Evolutionary conservation across 768 basidiomycete genomes (phyloP).

Genomic region (Serendipita vermifera): DNA sequence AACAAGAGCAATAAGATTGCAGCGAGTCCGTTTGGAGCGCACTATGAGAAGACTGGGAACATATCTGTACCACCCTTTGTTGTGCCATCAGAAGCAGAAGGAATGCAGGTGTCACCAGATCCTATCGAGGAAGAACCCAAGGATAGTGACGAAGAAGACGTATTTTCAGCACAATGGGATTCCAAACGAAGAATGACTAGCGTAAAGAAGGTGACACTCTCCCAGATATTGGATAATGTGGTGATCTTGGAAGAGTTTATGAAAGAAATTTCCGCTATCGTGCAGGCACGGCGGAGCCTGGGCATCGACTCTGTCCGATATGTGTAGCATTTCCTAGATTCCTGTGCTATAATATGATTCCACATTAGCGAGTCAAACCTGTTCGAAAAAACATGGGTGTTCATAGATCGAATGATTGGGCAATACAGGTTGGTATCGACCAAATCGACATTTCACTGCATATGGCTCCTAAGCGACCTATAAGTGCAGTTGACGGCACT

Average conservation of each 20-base stretch:
- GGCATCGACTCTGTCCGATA: conserved; percentile 77
- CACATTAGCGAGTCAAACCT: no score
- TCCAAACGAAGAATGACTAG: conserved; percentile 32
- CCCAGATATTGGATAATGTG: conserved; percentile 80
- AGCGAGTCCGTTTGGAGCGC: conserved; percentile 69
- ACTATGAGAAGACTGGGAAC: conserved; percentile 66
- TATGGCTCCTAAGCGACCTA: background rate
- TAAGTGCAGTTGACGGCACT: background rate
- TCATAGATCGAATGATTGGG: no score
- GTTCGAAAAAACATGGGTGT: no score
- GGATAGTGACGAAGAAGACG: conserved; percentile 55
- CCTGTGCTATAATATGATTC: no score
- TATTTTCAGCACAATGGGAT: conserved; percentile 39
- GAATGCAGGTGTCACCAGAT: conserved; percentile 40
- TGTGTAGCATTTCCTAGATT: conserved; percentile 27
- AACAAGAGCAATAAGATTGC: conserved; percentile 30
- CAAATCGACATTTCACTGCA: background rate
- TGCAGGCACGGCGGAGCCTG: conserved; percentile 68
- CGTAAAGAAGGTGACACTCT: conserved; percentile 51
- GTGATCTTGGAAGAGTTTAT: conserved; percentile 91
- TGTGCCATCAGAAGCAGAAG: conserved; percentile 43
- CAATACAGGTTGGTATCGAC: background rate
- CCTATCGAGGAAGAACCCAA: conserved; percentile 38
- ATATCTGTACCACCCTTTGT: conserved; percentile 60
- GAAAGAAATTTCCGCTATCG: conserved; percentile 79